These are phyloP conservation scores for Zoysia japonica DNA, from an alignment of 176 grass and related monocot species.

Conservation along the genomic window DNA sequence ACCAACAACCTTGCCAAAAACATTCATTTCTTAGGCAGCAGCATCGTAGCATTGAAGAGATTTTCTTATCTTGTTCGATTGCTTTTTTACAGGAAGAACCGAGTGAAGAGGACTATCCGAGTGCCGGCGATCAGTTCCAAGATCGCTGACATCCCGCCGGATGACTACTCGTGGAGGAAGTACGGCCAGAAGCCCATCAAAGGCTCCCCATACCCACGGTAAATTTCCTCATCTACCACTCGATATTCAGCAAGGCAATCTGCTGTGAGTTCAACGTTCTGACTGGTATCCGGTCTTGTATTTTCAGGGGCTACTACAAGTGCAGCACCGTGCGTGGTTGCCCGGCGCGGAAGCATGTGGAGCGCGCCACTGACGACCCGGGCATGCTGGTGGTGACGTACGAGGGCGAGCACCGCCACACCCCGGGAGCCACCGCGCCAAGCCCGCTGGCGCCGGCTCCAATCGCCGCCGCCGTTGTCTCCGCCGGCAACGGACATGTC, in stretches of 20 bases:
- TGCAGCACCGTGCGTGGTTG: slow-evolving; percentile 84
- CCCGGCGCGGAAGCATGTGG: slow-evolving; percentile 91
- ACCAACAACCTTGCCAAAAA: not conserved
- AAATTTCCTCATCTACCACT: not conserved
- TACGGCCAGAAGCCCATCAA: slow-evolving; percentile 99
- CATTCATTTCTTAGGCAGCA: not conserved
- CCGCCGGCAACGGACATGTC: slow-evolving; percentile 39
- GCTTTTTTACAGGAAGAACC: slow-evolving; percentile 49
- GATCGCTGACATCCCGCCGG: slow-evolving; percentile 88
- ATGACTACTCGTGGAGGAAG: slow-evolving; percentile 97
- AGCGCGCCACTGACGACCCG: slow-evolving; percentile 92
- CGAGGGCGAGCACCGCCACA: slow-evolving; percentile 87
- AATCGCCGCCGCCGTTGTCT: not conserved
- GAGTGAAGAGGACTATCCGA: slow-evolving; percentile 70
- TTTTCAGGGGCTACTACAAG: slow-evolving; percentile 88
- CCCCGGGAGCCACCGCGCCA: slow-evolving; percentile 18
- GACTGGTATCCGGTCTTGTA: not conserved
- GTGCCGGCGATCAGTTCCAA: slow-evolving; percentile 87
- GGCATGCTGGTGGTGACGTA: slow-evolving; percentile 93
- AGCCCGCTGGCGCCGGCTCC: not conserved
- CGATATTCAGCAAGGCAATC: not conserved
- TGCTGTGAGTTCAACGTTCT: not conserved
- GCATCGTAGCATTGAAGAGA: not conserved
- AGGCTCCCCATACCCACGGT: slow-evolving; percentile 90
- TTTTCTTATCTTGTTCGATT: not conserved